Evolutionary conservation across 345 rosid species (phyloP), one percentile per base, ranked within the genome.

Genomic region (Aquilaria yunnanensis): DNA sequence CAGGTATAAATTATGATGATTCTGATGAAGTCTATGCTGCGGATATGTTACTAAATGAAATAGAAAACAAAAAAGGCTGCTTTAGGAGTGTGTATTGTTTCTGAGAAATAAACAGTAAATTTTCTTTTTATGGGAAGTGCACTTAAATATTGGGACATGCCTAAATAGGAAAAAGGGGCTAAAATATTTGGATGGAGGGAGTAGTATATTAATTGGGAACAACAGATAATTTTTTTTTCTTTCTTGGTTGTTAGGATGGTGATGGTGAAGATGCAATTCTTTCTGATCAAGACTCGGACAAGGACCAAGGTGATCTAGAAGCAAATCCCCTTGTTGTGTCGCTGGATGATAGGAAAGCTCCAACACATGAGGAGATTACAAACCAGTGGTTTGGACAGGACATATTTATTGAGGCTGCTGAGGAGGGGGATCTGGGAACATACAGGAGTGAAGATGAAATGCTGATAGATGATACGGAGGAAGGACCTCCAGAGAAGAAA

Each of bases 301-400:
- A 80, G 78, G 83, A 82, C 1, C 76, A 54, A 32, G 80, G 60
- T 52, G 83, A 77, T 74, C 74, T 61, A 41, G 99, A 86, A 67
- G 85, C 78, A 59, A 90, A 94, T 79, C 99, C 99, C 62, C 91
- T 94, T 6, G 6, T 90, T 77, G 85, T 86, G 43, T 71, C 86
- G 6, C 83, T 94, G 41, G 84, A 85, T 60, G 91, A 88, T 56
- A 89, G 89, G 51, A 76, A 70, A 34, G 70, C 46, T 47, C 89
- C 85, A 43, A 83, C 91, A 5, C 77, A 80, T 59, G 87, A 85
- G 70, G 97, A 94, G 72, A 72, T 83, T 46, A 80, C 85, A 58
- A 81, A 85, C 70, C 78, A 83, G 66, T 94, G 97, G 99, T 94
- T 83, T 58, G 72, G 83, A 75, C 97, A 94, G 74, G 89, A 84